Conservation (phyloP, 1,284 basidiomycete genomes). For the Naganishia liquefaciens region DNA sequence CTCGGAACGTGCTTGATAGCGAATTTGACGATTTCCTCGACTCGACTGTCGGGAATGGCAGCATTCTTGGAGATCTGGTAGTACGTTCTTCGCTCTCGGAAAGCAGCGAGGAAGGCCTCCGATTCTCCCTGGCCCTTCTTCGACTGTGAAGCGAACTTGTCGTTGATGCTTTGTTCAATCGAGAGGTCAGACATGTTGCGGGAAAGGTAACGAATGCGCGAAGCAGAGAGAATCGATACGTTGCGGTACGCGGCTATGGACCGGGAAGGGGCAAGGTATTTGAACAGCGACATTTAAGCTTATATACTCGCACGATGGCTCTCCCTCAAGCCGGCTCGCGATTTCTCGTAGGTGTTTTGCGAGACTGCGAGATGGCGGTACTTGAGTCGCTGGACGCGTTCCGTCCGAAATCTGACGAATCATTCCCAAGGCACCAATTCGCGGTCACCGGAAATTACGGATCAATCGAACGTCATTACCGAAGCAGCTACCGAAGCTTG, state of each 20-base stretch:
- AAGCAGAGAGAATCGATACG: neutral
- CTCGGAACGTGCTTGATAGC: slow-evolving; percentile 55
- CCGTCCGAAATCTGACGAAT: no score
- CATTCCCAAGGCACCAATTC: no score
- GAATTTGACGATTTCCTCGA: slow-evolving; percentile 53
- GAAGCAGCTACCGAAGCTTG: no score
- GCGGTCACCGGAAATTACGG: no score
- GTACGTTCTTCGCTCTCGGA: slow-evolving; percentile 51
- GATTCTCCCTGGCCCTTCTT: slow-evolving; percentile 26
- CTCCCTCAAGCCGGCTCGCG: no score
- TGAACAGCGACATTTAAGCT: neutral
- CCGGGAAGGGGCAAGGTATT: neutral
- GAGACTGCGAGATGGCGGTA: no score
- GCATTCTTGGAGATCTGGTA: slow-evolving; percentile 54
- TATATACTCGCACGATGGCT: neutral
- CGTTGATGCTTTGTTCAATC: slow-evolving; percentile 20
- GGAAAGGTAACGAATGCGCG: neutral
- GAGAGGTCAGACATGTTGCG: slow-evolving; percentile 25
- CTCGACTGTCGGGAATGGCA: slow-evolving; percentile 49
- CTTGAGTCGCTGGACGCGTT: neutral
- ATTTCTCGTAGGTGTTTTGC: no score
- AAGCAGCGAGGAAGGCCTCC: slow-evolving; percentile 28
- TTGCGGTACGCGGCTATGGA: neutral
- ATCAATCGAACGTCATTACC: no score
- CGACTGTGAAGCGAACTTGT: slow-evolving; percentile 14